Evolutionary conservation across 148 eudicot species (phyloP), one percentile per base, ranked within the genome.

Genomic region (Nyssa sinensis): DNA sequence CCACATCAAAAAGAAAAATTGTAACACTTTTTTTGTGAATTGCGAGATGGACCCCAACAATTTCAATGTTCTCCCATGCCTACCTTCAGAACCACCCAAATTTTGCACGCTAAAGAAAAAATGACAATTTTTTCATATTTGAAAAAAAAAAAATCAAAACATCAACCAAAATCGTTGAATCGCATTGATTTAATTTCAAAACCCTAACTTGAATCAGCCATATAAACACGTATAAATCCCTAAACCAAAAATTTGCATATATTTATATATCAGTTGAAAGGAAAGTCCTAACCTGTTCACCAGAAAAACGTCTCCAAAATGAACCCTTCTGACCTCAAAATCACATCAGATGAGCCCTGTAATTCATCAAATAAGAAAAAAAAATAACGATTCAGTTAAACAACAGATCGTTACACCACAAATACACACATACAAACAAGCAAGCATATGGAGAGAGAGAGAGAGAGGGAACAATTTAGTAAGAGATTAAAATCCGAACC

Each of bases 331-430:
- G 10, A 61, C 66, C 31, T 63, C 68, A 64, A 33, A 29, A 34
- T 64, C 68, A 14, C 68, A 62, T 63, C 27, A 64, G 27, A 64
- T 33, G 41, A 63, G 33, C 12, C 64, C 64, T 61, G 34, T 63
- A n/a, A 63, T 64, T 33, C 47, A 64, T 34, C 44, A 9, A 33
- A 64, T 7, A n/a, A 29, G n/a, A n/a, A n/a, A n/a, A 64, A 14
- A 7, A 63, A 63, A 63, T 30, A 9, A 17, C 10, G 37, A 63
- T 63, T 19, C 66, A 32, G 32, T 17, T 11, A 33, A 64, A 64
- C 37, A 34, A 34, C 68, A 64, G 68, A 64, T 64, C 68, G 68
- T 19, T 0, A 31, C 68, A 17, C n/a, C n/a, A n/a, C n/a, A n/a
- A n/a, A n/a, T n/a, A n/a, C n/a, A n/a, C n/a, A n/a, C n/a, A n/a